Evolutionary conservation across 495 filamentous ascomycete genomes (phyloP).

Genomic region (Alectoria sarmentosa): DNA sequence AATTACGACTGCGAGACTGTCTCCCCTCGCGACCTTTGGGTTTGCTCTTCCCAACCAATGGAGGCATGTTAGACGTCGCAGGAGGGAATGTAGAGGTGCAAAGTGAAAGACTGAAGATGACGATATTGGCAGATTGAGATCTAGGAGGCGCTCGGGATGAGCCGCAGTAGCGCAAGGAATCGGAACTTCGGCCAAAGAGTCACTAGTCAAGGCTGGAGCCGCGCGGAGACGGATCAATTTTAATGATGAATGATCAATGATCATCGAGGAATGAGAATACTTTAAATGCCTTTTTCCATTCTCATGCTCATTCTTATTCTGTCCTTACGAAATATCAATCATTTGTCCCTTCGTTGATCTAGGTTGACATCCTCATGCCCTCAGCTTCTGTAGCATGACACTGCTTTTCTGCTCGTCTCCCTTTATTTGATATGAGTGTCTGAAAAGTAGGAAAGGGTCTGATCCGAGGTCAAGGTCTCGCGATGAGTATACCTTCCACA

Average conservation of each 20-base stretch:
- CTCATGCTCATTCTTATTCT: too few relatives aligned
- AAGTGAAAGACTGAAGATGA: too few relatives aligned
- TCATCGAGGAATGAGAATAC: too few relatives aligned
- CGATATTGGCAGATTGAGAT: too few relatives aligned
- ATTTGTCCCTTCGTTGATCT: not conserved
- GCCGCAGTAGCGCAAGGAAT: too few relatives aligned
- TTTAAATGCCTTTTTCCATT: too few relatives aligned
- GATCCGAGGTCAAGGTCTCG: not conserved
- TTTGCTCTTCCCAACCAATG: conserved; percentile 58
- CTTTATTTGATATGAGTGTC: not conserved
- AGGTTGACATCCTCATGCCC: not conserved
- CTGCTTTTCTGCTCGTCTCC: not conserved
- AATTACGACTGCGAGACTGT: conserved; percentile 76
- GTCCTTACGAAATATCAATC: too few relatives aligned
- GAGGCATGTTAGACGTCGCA: conserved; percentile 33
- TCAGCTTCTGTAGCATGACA: not conserved
- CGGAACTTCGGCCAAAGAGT: too few relatives aligned
- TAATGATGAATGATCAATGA: too few relatives aligned
- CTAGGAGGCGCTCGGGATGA: too few relatives aligned
- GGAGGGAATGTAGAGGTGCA: not conserved
- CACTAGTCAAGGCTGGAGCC: too few relatives aligned
- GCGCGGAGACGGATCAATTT: too few relatives aligned
- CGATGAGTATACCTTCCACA: conserved; percentile 4
- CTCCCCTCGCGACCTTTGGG: conserved; percentile 64
- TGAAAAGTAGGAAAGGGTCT: not conserved